Percentiles rank a stretch among this genome's conserved stretches.
Evolutionary conservation across 495 filamentous ascomycete species (phyloP).

Genomic region (Penicillium manginii): DNA sequence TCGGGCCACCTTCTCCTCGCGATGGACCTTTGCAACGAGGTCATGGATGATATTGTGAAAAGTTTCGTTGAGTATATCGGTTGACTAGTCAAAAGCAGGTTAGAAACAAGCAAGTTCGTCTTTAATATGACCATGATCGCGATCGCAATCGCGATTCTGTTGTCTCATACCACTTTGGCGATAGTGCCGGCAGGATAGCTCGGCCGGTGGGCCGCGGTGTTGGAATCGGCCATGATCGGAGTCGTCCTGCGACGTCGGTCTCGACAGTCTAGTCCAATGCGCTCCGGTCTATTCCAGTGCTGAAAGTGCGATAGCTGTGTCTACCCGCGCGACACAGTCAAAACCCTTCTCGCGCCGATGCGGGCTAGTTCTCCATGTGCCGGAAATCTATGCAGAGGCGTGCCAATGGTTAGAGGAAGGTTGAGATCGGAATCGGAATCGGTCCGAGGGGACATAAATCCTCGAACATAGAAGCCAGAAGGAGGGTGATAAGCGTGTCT

Average conservation of each 20-base stretch:
- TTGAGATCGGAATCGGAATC: constrained; percentile 24
- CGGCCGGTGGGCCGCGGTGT: constrained; percentile 32
- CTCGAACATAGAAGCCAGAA: constrained; percentile 16
- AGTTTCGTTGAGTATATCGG: constrained; percentile 65
- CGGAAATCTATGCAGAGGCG: constrained; percentile 31
- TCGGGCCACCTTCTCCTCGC: constrained; percentile 73
- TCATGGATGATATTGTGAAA: constrained; percentile 76
- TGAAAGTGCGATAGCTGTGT: constrained; percentile 28
- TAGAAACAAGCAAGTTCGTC: constrained; percentile 18
- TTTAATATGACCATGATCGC: not conserved
- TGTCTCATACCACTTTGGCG: constrained; percentile 45
- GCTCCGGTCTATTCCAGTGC: not conserved
- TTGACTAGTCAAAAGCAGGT: constrained; percentile 34
- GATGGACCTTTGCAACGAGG: constrained; percentile 69
- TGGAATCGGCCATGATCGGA: constrained; percentile 45
- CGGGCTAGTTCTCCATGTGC: constrained; percentile 35
- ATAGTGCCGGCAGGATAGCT: constrained; percentile 47
- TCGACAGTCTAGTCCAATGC: constrained; percentile 6
- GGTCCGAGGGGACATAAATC: constrained; percentile 18
- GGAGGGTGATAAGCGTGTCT: not conserved
- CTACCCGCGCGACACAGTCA: constrained; percentile 33
- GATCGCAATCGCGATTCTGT: not conserved
- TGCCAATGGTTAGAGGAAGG: constrained; percentile 19
- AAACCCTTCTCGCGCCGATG: constrained; percentile 26
- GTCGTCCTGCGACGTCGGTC: constrained; percentile 17